These are phyloP conservation scores for Neurospora sublineolata DNA, from an alignment of 495 filamentous ascomycete species.

Conservation along the genomic window DNA sequence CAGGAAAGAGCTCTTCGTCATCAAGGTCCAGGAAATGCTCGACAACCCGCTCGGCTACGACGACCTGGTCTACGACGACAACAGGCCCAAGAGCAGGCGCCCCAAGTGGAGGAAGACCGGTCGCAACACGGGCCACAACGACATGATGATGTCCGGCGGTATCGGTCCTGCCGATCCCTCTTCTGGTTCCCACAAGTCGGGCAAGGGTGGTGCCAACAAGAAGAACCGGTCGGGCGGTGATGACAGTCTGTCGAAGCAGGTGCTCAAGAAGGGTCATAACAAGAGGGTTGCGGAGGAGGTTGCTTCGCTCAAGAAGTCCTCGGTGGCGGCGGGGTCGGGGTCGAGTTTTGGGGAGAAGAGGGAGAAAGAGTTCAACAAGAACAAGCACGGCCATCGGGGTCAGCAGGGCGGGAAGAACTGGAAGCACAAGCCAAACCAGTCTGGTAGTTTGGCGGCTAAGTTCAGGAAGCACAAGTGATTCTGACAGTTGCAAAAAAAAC, in stretches of 20 bases:
- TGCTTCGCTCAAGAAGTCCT: background rate
- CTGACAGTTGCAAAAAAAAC: background rate
- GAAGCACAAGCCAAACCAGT: background rate
- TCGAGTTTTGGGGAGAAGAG: background rate
- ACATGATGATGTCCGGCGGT: constrained; percentile 12
- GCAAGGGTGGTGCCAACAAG: background rate
- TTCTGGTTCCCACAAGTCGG: background rate
- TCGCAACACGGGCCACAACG: background rate
- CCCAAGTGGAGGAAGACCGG: background rate
- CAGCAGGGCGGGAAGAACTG: background rate
- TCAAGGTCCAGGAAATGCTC: constrained; percentile 13
- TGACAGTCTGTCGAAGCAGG: constrained; percentile 3
- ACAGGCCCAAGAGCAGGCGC: background rate
- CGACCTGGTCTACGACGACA: constrained; percentile 14
- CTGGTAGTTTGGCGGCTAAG: background rate
- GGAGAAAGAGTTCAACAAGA: background rate
- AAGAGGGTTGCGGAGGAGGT: constrained; percentile 4
- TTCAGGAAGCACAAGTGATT: background rate
- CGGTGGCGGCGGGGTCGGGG: background rate
- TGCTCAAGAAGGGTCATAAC: constrained; percentile 8
- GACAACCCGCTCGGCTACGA: constrained; percentile 18
- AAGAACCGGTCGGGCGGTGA: background rate
- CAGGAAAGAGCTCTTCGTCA: background rate
- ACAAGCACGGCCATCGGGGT: background rate
- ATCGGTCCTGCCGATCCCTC: background rate